A percentile compares a stretch with the other conserved stretches of the same genome.
phyloP scores from a whole-genome alignment of 169 alveolate genomes.

The Cryptosporidium parvum region DNA sequence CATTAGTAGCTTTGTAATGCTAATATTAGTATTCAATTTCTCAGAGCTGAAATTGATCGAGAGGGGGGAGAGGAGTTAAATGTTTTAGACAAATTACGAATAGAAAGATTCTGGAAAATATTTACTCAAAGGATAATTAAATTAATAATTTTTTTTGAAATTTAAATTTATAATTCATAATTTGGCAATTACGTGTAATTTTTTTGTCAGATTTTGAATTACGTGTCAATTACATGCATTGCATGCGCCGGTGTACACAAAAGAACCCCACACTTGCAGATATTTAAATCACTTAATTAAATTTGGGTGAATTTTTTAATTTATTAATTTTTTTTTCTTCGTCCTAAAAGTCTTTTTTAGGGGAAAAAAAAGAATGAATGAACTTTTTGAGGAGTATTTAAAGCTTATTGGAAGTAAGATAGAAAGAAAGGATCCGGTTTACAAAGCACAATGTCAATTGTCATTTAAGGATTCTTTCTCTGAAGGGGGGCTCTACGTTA shows the following conservation, averaged over 20 bases:
- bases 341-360: background rate
- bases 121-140: background rate
- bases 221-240: constrained; percentile 23
- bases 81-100: background rate
- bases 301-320: constrained; percentile 1
- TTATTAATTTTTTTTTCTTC: background rate
- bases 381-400: constrained; percentile 35
- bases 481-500: constrained; percentile 82
- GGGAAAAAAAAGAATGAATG: background rate
- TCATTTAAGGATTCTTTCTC: constrained; percentile 42
- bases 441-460: constrained; percentile 51
- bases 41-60: background rate
- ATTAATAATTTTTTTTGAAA: background rate
- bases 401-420: background rate
- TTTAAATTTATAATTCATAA: background rate
- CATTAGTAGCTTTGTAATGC: background rate
- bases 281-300: background rate
- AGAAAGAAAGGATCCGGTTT: constrained; percentile 12
- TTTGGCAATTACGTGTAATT: background rate
- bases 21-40: too few species aligned
- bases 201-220: background rate
- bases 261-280: constrained; percentile 9
- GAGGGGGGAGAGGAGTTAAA: background rate
- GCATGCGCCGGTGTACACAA: constrained; percentile 26
- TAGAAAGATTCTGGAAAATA: background rate